phyloP scores from a whole-genome alignment of 495 filamentous ascomycete species.

The Aspergillus affinis region DNA sequence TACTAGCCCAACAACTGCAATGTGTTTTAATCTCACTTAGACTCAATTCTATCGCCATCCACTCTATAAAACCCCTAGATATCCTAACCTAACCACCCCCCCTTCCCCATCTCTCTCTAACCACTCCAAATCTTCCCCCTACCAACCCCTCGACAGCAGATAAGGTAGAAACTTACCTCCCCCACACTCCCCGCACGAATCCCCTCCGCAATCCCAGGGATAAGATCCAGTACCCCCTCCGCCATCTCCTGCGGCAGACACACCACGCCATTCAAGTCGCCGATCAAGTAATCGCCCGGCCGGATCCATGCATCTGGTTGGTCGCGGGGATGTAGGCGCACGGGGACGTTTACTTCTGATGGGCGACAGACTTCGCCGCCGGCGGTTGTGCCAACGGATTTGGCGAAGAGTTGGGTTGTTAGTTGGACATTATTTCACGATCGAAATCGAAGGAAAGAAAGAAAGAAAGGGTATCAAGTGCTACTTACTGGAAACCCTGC shows the following conservation, averaged over 20 bases:
- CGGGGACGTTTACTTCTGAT: conserved; percentile 24
- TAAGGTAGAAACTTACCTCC: too few species aligned
- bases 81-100: too few species aligned
- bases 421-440: too few species aligned
- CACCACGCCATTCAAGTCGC: conserved; percentile 55
- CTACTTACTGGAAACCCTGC: too few species aligned
- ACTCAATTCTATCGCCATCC: too few species aligned
- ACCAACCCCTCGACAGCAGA: too few species aligned
- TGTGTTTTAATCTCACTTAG: too few species aligned
- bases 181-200: conserved; percentile 50
- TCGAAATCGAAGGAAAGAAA: too few species aligned
- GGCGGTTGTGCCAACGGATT: conserved; percentile 51
- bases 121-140: too few species aligned
- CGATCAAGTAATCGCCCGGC: conserved; percentile 56
- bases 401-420: conserved; percentile 36
- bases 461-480: too few species aligned
- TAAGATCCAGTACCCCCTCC: conserved; percentile 44
- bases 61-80: too few species aligned
- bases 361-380: conserved; percentile 35
- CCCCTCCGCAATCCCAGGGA: conserved; percentile 49
- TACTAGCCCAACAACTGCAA: not conserved
- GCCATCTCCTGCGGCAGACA: conserved; percentile 42
- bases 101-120: too few species aligned
- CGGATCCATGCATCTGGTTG: conserved; percentile 45
- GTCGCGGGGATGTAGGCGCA: conserved; percentile 23